phyloP scores from a whole-genome alignment of 2,329 filamentous ascomycete genomes.

The Colletotrichum tamarilloi region DNA sequence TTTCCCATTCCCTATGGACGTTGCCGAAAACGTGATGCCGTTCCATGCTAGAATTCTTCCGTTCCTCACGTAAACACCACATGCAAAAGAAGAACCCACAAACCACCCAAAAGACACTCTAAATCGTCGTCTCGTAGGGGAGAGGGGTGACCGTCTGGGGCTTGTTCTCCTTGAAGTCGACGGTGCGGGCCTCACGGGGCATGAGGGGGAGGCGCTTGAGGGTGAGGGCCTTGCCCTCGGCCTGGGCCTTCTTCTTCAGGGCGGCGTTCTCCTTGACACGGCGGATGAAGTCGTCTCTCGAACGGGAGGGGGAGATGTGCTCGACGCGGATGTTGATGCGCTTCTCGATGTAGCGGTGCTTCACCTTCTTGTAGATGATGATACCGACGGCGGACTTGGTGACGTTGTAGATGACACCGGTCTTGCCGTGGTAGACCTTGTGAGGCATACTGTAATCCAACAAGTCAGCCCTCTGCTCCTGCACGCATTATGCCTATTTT shows the following conservation, averaged over 20 bases:
- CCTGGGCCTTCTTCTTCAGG: conserved; percentile 93
- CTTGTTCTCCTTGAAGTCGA: conserved; percentile 83
- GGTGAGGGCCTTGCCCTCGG: conserved; percentile 85
- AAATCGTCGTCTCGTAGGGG: conserved; percentile 98
- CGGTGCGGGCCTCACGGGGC: conserved; percentile 83
- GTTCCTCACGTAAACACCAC: conserved; percentile 39
- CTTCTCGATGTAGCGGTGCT: conserved; percentile 99
- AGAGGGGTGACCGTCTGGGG: conserved; percentile 93
- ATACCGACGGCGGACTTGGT: conserved; percentile 97
- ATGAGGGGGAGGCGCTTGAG: conserved; percentile 89
- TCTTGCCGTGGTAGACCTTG: conserved; percentile 99
- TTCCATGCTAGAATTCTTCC: conserved; percentile 39
- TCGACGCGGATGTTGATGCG: conserved; percentile 99
- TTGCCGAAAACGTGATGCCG: conserved; percentile 38
- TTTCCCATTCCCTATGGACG: conserved; percentile 38
- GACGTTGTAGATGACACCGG: conserved; percentile 98
- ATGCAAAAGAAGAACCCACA: conserved; percentile 38
- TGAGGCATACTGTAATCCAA: conserved; percentile 82
- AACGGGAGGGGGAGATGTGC: conserved; percentile 95
- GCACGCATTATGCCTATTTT: background rate
- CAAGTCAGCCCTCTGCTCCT: conserved; percentile 43
- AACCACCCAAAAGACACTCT: conserved; percentile 52
- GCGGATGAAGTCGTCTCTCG: conserved; percentile 94
- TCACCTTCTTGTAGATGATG: conserved; percentile 99
- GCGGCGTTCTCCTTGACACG: conserved; percentile 96